Base-by-base conservation (phyloP, 257 asterid genomes). In the Mitragyna speciosa region DNA sequence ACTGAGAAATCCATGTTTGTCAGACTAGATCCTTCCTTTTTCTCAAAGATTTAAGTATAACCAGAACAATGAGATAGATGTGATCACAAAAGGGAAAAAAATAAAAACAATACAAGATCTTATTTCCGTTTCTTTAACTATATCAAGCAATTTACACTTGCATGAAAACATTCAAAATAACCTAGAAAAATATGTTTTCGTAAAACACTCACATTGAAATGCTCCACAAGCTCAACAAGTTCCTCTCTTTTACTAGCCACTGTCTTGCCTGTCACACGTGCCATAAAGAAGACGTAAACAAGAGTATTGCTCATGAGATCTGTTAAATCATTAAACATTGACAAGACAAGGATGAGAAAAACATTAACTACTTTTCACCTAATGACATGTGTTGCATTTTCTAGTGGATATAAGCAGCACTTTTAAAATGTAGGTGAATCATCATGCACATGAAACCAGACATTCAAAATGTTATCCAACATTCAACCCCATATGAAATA, bases 191-290 rank as follows among this genome's bases (percentile, higher is more conserved):
- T 33, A 47, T n/a, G 69, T 11, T 58, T 20, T 14, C 19, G 39
- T 63, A 56, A 7, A n/a, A 49, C 17, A 89, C 98, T 92, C 86
- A 95, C 99, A 85, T 94, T 95, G 81, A 93, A 95, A 88, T 95
- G 95, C 76, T 89, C 97, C 76, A 92, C 88, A 71, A 93, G 85
- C 86, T 95, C 98, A 58, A 86, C 91, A 74, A 95, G 94, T 82
- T 93, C 98, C 64, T 92, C 97, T 82, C 76, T 91, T 87, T 89
- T 91, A 78, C 85, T 73, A 65, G 92, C 96, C 80, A 93, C 89
- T 86, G 80, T 92, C 85, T 84, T 91, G 75, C 99, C 99, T 95
- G 87, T 73, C 41, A 71, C 78, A 72, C 56, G 39, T 59, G 43
- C 56, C 78, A 68, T 20, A 33, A 24, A 68, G 33, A 56, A 76